A percentile compares a stretch with the other conserved stretches of the same genome.
These are phyloP conservation scores for Phytopythium chamaehyphon DNA, from an alignment of 352 stramenopile species.

Conservation along the genomic window DNA sequence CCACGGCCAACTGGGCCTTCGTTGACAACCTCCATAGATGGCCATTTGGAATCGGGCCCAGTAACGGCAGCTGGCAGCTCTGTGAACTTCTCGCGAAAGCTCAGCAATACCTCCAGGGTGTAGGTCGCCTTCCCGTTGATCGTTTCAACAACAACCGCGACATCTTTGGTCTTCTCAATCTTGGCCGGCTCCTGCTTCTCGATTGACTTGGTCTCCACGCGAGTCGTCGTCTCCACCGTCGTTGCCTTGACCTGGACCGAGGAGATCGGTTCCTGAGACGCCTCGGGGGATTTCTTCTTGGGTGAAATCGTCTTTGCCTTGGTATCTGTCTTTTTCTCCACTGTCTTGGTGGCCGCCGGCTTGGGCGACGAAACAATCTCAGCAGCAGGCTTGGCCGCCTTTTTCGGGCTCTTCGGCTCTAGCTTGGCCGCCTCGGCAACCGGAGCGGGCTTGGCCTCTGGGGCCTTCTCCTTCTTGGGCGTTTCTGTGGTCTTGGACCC, in stretches of 20 bases:
- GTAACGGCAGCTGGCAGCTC: slow-evolving; percentile 38
- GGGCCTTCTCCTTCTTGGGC: not conserved
- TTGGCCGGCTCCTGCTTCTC: not conserved
- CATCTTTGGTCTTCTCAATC: slow-evolving; percentile 27
- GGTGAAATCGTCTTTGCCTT: slow-evolving; percentile 10
- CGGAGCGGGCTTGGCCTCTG: not conserved
- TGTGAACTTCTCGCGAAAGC: slow-evolving; percentile 55
- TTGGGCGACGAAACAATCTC: slow-evolving; percentile 3
- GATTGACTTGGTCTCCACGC: not conserved
- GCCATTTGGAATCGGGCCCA: slow-evolving; percentile 46
- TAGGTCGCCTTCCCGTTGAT: slow-evolving; percentile 47
- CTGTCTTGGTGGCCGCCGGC: slow-evolving; percentile 5
- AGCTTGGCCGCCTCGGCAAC: not conserved
- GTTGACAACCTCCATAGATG: slow-evolving; percentile 63
- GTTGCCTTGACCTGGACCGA: slow-evolving; percentile 7
- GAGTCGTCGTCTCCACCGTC: not conserved
- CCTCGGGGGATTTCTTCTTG: slow-evolving; percentile 11
- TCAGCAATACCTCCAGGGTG: slow-evolving; percentile 52
- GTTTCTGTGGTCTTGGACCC: not conserved
- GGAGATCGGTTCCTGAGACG: not conserved
- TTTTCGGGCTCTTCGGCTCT: slow-evolving; percentile 4
- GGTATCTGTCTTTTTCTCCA: slow-evolving; percentile 8
- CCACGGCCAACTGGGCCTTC: slow-evolving; percentile 34
- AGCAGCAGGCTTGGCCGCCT: not conserved
- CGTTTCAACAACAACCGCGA: slow-evolving; percentile 29